These are phyloP conservation scores for Xanthoceras sorbifolium DNA, from an alignment of 345 rosid species.

Conservation along the genomic window DNA sequence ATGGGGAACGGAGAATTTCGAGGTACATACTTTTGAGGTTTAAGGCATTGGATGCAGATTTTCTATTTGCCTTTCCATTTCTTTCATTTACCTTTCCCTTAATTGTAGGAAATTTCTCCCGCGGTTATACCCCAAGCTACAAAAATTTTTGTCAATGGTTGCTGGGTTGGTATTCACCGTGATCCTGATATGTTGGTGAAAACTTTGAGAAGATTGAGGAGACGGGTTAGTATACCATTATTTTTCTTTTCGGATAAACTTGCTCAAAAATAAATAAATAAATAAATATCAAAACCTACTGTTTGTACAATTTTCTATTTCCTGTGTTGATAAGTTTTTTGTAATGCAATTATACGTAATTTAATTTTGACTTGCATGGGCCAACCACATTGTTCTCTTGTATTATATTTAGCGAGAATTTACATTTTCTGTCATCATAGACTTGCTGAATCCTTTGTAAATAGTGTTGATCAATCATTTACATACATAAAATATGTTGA, in stretches of 20 bases:
- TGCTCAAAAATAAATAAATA: not conserved
- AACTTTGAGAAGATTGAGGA: constrained; percentile 85
- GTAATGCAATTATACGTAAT: not conserved
- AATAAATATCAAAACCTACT: not conserved
- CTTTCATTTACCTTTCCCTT: constrained; percentile 14
- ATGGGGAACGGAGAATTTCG: constrained; percentile 98
- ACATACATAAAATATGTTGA: not conserved
- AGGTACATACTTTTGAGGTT: constrained; percentile 47
- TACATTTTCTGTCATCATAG: not conserved
- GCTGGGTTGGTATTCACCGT: constrained; percentile 99
- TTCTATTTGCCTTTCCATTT: constrained; percentile 1
- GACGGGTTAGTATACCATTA: constrained; percentile 59
- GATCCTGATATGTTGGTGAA: constrained; percentile 99
- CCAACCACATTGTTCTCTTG: not conserved
- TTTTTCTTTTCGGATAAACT: not conserved
- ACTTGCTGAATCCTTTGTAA: not conserved
- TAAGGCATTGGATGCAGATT: not conserved
- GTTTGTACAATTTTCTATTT: not conserved
- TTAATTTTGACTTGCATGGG: not conserved
- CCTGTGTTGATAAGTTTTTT: not conserved
- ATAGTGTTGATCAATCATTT: not conserved
- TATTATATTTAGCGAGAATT: not conserved
- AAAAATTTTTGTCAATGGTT: constrained; percentile 92
- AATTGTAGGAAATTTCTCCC: constrained; percentile 86
- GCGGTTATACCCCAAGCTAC: constrained; percentile 96